Evolutionary conservation across 805 yeast species (phyloP).

Genomic region (Wickerhamomyces hampshirensis): DNA sequence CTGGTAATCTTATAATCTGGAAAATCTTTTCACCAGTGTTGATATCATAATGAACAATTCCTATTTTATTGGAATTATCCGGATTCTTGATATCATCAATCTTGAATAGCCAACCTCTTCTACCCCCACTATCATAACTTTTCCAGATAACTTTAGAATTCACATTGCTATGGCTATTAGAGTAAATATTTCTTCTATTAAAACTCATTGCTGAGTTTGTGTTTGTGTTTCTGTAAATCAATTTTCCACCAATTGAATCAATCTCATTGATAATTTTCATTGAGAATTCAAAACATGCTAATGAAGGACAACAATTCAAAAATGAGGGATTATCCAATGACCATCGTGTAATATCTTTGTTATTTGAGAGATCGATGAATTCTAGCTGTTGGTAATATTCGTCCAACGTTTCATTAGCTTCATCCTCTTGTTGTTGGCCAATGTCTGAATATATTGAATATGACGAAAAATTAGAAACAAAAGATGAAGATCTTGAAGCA

Average conservation of each 20-base stretch:
- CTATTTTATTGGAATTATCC: constrained; percentile 27
- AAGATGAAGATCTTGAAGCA: neutral
- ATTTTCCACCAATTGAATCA: constrained; percentile 27
- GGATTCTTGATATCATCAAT: constrained; percentile 30
- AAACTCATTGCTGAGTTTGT: constrained; percentile 6
- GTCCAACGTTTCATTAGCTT: constrained; percentile 5
- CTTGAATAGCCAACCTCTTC: constrained; percentile 78
- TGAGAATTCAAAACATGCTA: constrained; percentile 64
- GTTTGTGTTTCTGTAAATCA: constrained; percentile 20
- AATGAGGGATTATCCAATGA: constrained; percentile 45
- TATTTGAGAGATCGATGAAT: constrained; percentile 64
- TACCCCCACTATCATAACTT: constrained; percentile 44
- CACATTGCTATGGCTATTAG: neutral
- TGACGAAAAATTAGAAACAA: neutral
- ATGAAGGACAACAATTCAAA: constrained; percentile 40
- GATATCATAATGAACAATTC: constrained; percentile 53
- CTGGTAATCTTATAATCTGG: constrained; percentile 33
- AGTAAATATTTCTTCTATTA: neutral
- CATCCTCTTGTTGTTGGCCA: constrained; percentile 11
- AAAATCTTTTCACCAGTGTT: constrained; percentile 58
- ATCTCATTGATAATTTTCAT: constrained; percentile 49
- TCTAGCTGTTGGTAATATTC: constrained; percentile 33
- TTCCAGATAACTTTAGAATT: constrained; percentile 24
- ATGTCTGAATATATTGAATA: constrained; percentile 2
- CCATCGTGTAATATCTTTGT: constrained; percentile 56